Evolutionary conservation across 192 early-diverging fungal species (phyloP).

Genomic region (Paraglomus occultum): DNA sequence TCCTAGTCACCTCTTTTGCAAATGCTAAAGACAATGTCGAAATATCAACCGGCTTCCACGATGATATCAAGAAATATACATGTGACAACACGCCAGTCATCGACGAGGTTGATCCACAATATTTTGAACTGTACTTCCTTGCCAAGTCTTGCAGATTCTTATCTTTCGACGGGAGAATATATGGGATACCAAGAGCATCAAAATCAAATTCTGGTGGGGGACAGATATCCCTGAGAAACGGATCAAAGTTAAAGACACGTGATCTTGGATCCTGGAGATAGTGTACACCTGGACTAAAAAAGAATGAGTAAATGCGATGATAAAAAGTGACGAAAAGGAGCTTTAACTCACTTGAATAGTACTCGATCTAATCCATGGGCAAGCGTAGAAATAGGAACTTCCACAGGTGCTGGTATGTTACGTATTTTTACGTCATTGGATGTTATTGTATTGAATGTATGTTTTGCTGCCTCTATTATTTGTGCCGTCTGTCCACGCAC

Average conservation of each 20-base stretch:
- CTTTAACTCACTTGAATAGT: constrained; percentile 55
- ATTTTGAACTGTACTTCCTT: constrained; percentile 46
- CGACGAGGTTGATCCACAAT: constrained; percentile 89
- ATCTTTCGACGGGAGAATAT: constrained; percentile 80
- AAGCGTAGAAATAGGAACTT: constrained; percentile 35
- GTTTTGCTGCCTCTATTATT: no score
- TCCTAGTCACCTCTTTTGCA: constrained; percentile 49
- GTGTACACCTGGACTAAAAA: constrained; percentile 76
- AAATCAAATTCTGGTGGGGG: constrained; percentile 82
- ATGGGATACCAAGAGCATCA: constrained; percentile 65
- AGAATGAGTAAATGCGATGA: constrained; percentile 10
- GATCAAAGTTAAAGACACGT: constrained; percentile 75
- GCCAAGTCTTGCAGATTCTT: constrained; percentile 52
- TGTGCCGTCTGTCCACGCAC: no score
- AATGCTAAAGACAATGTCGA: constrained; percentile 62
- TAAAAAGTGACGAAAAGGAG: background rate
- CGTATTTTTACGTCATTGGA: no score
- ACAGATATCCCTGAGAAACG: constrained; percentile 75
- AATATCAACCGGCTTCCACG: constrained; percentile 58
- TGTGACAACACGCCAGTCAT: constrained; percentile 75
- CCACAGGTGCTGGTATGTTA: no score
- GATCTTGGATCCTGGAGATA: constrained; percentile 75
- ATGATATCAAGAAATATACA: constrained; percentile 71
- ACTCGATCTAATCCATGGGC: constrained; percentile 65
- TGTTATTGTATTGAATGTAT: no score